These are phyloP conservation scores for Nothopassalora personata DNA, from an alignment of 2,329 filamentous ascomycete genomes.

Conservation along the genomic window DNA sequence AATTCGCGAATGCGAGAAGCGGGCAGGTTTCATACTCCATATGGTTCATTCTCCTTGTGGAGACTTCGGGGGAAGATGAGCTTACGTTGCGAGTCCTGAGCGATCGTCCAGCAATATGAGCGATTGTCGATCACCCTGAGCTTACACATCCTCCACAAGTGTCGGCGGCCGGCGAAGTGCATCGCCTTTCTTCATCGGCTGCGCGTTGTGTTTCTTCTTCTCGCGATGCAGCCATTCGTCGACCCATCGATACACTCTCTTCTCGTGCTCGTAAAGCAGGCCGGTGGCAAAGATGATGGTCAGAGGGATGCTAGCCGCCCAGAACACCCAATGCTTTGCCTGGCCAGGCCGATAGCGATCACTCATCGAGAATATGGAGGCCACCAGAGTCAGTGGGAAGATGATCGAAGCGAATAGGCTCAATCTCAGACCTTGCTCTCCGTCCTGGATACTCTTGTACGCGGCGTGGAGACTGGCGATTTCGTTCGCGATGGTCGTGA, in stretches of 20 bases:
- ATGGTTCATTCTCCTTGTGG: neutral
- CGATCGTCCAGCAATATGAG: no score
- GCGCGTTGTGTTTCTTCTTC: no score
- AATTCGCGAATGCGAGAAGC: neutral
- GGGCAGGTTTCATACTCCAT: neutral
- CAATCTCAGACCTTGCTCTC: conserved; percentile 19
- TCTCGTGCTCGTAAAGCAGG: conserved; percentile 3
- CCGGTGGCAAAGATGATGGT: conserved; percentile 7
- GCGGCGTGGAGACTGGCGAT: conserved; percentile 18
- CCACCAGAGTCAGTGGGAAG: conserved; percentile 14
- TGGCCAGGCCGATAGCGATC: conserved; percentile 18
- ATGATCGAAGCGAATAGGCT: conserved; percentile 20
- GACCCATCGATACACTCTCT: neutral
- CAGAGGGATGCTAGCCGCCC: conserved; percentile 20
- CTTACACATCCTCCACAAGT: neutral
- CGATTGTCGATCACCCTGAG: neutral
- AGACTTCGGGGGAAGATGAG: neutral
- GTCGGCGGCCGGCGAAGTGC: neutral
- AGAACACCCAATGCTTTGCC: conserved; percentile 22
- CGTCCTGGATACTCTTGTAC: conserved; percentile 21
- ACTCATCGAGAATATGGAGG: conserved; percentile 15
- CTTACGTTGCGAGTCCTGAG: neutral
- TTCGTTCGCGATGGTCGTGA: conserved; percentile 19
- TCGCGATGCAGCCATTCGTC: neutral
- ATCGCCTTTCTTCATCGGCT: neutral